Conservation (phyloP, 1,284 basidiomycete species). For the Amylostereum chailletii region DNA sequence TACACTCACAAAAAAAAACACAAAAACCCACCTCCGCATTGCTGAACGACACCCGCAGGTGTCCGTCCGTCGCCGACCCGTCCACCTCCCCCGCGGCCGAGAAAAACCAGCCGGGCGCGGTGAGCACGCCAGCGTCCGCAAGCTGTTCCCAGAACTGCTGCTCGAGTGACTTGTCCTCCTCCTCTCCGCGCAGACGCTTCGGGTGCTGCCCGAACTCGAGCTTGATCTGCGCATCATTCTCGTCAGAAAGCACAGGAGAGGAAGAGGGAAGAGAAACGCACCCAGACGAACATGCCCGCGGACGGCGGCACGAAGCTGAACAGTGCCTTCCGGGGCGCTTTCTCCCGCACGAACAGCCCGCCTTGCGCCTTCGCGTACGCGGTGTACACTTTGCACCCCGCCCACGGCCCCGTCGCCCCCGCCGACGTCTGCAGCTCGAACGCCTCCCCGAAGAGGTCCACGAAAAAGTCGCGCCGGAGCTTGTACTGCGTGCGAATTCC, state of each 20-base stretch:
- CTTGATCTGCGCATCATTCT: slow-evolving; percentile 33
- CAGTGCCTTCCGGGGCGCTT: slow-evolving; percentile 30
- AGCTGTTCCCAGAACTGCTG: slow-evolving; percentile 45
- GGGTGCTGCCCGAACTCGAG: slow-evolving; percentile 59
- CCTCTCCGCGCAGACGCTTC: slow-evolving; percentile 22
- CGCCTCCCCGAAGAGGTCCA: slow-evolving; percentile 46
- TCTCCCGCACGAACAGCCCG: slow-evolving; percentile 26
- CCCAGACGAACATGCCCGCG: slow-evolving; percentile 66
- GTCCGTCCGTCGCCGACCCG: slow-evolving; percentile 28
- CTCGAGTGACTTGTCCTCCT: slow-evolving; percentile 36
- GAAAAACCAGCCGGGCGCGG: slow-evolving; percentile 56
- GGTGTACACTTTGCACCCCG: slow-evolving; percentile 32
- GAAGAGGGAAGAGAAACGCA: slow-evolving; percentile 18
- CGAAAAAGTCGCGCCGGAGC: slow-evolving; percentile 48
- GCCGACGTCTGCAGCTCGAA: slow-evolving; percentile 34
- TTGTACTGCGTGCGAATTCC: slow-evolving; percentile 49
- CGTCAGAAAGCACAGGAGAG: not conserved
- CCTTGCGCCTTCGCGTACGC: slow-evolving; percentile 24
- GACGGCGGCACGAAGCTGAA: slow-evolving; percentile 68
- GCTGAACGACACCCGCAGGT: slow-evolving; percentile 60
- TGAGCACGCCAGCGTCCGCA: slow-evolving; percentile 51
- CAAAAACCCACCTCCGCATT: slow-evolving; percentile 35
- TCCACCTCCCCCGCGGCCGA: slow-evolving; percentile 25
- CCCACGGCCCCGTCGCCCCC: slow-evolving; percentile 25
- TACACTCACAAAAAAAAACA: not conserved